A percentile compares a stretch with the other conserved stretches of the same genome.
These are phyloP conservation scores for Aspergillus pseudoglaucus DNA, from an alignment of 2,329 filamentous ascomycete genomes.

Conservation along the genomic window DNA sequence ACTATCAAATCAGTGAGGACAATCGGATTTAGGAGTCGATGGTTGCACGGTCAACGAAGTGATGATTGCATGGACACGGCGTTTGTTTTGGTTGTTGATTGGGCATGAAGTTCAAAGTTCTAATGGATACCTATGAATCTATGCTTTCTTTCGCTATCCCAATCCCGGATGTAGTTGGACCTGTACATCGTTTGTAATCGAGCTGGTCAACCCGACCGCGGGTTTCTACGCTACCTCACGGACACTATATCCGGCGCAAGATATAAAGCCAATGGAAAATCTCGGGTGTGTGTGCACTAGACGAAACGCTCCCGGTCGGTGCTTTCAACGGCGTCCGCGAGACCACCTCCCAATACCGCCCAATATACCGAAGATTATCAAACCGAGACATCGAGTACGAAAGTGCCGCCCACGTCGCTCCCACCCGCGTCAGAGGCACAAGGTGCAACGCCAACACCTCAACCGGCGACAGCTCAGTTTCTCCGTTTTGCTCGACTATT, in stretches of 20 bases:
- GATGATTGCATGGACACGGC: no score
- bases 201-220: no score
- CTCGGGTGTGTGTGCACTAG: slow-evolving; percentile 23
- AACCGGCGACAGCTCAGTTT: slow-evolving; percentile 22
- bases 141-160: no score
- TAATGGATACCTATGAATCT: no score
- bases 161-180: no score
- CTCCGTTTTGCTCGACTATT: slow-evolving; percentile 6
- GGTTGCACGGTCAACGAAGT: no score
- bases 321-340: slow-evolving; percentile 26
- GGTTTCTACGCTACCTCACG: no score
- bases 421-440: slow-evolving; percentile 20
- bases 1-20: not conserved
- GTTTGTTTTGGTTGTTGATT: no score
- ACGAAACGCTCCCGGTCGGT: slow-evolving; percentile 22
- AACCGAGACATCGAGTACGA: slow-evolving; percentile 32
- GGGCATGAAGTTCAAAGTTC: no score
- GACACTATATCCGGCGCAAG: slow-evolving; percentile 19
- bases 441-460: slow-evolving; percentile 31
- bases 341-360: slow-evolving; percentile 21
- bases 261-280: slow-evolving; percentile 33
- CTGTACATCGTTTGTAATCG: no score
- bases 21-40: not conserved
- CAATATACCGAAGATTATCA: slow-evolving; percentile 18
- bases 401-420: slow-evolving; percentile 24